phyloP scores from a whole-genome alignment of 2,329 filamentous ascomycete species.

The Hysterium pulicare region DNA sequence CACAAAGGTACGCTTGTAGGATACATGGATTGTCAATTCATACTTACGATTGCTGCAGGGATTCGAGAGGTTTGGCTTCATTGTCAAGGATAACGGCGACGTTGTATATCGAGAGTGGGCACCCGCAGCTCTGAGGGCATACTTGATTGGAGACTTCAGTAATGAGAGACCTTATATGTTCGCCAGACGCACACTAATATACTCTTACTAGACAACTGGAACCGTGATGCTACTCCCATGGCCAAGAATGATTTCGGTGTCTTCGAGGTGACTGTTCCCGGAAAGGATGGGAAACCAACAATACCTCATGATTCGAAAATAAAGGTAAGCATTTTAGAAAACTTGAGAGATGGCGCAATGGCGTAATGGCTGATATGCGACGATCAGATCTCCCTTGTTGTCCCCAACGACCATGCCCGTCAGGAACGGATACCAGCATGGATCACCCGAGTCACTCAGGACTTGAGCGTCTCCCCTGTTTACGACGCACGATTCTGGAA shows the following conservation, averaged over 20 bases:
- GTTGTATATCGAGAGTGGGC: conserved; percentile 96
- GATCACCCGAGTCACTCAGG: conserved; percentile 97
- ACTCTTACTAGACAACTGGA: conserved; percentile 66
- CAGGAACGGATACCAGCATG: conserved; percentile 89
- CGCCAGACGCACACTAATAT: conserved; percentile 3
- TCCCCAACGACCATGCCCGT: conserved; percentile 69
- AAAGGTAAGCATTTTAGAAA: conserved; percentile 64
- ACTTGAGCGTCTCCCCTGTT: conserved; percentile 80
- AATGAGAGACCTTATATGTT: conserved; percentile 31
- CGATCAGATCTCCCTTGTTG: conserved; percentile 72
- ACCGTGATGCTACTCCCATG: conserved; percentile 80
- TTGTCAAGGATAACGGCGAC: conserved; percentile 75
- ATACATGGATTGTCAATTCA: not conserved
- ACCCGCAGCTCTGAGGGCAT: conserved; percentile 79
- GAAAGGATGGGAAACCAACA: conserved; percentile 68
- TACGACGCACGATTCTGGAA: conserved; percentile 99
- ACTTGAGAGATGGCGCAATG: not conserved
- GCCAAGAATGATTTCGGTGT: conserved; percentile 79
- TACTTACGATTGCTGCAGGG: conserved; percentile 54
- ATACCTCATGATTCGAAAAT: conserved; percentile 94
- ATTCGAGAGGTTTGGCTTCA: conserved; percentile 81
- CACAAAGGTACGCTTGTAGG: conserved; percentile 61
- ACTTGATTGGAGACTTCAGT: conserved; percentile 94
- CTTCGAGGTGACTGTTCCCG: conserved; percentile 77
- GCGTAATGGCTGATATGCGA: conserved; percentile 7